Conservation (phyloP, 2,329 filamentous ascomycete genomes). For the Aspergillus fischeri region DNA sequence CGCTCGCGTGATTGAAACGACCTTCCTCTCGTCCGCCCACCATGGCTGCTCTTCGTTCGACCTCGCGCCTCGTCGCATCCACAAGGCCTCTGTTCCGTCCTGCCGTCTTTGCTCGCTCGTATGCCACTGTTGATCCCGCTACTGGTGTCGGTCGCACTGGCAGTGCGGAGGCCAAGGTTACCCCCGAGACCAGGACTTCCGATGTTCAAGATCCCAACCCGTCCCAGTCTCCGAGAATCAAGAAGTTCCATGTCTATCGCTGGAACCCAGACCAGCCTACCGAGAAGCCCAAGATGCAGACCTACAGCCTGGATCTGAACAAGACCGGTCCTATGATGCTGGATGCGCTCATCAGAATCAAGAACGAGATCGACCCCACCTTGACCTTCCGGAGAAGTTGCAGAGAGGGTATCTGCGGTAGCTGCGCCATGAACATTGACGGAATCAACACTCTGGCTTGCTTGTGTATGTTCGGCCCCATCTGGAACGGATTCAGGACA, state of each 20-base stretch:
- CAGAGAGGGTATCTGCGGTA: conserved; percentile 96
- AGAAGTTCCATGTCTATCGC: conserved; percentile 98
- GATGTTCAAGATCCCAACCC: conserved; percentile 59
- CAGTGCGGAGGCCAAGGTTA: conserved; percentile 28
- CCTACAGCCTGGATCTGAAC: conserved; percentile 91
- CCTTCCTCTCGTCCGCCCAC: conserved; percentile 16
- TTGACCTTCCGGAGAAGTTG: conserved; percentile 94
- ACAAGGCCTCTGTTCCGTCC: conserved; percentile 42
- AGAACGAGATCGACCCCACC: conserved; percentile 97
- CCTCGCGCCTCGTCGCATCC: conserved; percentile 43
- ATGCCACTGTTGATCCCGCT: conserved; percentile 44
- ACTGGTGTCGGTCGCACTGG: conserved; percentile 24
- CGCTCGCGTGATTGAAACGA: conserved; percentile 8
- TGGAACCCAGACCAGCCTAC: conserved; percentile 94
- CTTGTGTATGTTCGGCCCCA: conserved; percentile 68
- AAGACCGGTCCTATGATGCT: conserved; percentile 99
- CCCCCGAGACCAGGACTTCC: conserved; percentile 53
- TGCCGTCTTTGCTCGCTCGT: conserved; percentile 39
- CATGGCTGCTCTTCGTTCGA: conserved; percentile 49
- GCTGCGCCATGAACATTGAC: conserved; percentile 99
- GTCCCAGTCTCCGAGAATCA: conserved; percentile 60
- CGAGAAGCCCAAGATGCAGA: conserved; percentile 93
- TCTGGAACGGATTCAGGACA: neutral
- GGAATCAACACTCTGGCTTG: conserved; percentile 97
- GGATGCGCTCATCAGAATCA: conserved; percentile 94